Base-by-base conservation (phyloP, 352 stramenopile genomes). In the Pythium diclinum region DNA sequence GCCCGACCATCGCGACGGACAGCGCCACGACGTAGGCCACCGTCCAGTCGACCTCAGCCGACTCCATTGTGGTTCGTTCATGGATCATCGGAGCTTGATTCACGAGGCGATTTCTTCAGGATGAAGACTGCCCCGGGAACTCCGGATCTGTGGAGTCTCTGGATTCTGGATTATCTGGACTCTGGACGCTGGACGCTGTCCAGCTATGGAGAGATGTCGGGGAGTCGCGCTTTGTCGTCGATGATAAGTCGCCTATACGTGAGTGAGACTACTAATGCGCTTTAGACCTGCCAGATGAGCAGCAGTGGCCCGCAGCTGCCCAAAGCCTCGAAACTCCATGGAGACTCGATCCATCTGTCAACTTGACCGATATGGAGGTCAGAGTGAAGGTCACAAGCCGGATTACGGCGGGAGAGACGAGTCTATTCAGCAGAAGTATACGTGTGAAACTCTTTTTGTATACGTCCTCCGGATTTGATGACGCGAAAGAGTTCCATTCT, bases 21-120 rank as follows among this genome's bases (percentile, higher is more conserved):
- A 88, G 63, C 34, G 89, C 64, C 17, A 79, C 64, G 46, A 85
- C 69, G 68, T 89, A 91, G 21, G 75, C 73, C 51, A 85, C 52
- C 59, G 79, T 89, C 79, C 81, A 89, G 64, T 82, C 59, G 62
- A 76, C 77, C 51, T 78, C 63, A 19, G 73, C 76, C 51, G 75
- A 74, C 76, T 87, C 69, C 76, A 85, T 85, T 40, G 69, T 75
- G 5, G 13, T 28, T 23, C 44, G 17, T 10, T 13, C 17, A 17
- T 52, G 16, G 52, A 16, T 46, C 33, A 58, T 21, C 10, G 16
- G n/a, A 23, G 49, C 49, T 10, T 4, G 17, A 56, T 10, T 21
- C 23, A 16, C 28, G 49, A 33, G 49, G 49, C 10, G 21, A 8
- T 42, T 17, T n/a, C 36, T 14, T 42, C 33, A 13, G 33, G 33